Conservation (phyloP, 176 grass and related monocot species). For the Cenchrus fungigraminus region DNA sequence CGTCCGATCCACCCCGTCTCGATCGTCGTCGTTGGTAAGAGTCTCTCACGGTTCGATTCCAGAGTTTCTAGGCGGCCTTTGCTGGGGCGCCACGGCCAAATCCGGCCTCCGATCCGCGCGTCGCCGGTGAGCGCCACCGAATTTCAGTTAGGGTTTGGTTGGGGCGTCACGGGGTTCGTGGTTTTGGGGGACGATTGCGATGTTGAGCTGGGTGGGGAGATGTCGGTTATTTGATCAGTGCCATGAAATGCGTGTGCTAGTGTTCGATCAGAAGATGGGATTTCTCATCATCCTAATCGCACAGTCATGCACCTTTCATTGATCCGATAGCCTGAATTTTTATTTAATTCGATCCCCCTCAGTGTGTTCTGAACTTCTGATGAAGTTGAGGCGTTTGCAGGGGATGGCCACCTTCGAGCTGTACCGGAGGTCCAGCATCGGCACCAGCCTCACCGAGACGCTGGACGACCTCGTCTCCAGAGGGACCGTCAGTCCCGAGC, state of each 20-base stretch:
- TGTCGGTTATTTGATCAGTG: neutral
- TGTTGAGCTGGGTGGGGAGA: neutral
- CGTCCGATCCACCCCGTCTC: neutral
- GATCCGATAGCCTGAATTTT: neutral
- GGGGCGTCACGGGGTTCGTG: neutral
- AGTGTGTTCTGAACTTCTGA: neutral
- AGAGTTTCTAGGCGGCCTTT: neutral
- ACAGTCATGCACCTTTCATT: neutral
- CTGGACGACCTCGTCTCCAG: conserved; percentile 82
- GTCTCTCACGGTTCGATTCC: neutral
- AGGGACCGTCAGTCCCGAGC: conserved; percentile 64
- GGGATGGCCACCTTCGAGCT: conserved; percentile 80
- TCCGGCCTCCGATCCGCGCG: neutral
- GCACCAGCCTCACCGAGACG: conserved; percentile 74
- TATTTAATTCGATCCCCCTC: neutral
- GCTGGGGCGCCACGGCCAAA: neutral
- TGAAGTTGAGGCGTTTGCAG: neutral
- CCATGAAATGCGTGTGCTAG: neutral
- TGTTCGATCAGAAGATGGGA: neutral
- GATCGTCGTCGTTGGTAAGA: conserved; percentile 24
- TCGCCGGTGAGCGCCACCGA: neutral
- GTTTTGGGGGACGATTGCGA: neutral
- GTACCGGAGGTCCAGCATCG: conserved; percentile 77
- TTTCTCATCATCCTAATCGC: neutral
- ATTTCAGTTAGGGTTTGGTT: conserved; percentile 1